phyloP scores from a whole-genome alignment of 1,284 basidiomycete genomes.

The Sporisorium iseilematis-ciliati region DNA sequence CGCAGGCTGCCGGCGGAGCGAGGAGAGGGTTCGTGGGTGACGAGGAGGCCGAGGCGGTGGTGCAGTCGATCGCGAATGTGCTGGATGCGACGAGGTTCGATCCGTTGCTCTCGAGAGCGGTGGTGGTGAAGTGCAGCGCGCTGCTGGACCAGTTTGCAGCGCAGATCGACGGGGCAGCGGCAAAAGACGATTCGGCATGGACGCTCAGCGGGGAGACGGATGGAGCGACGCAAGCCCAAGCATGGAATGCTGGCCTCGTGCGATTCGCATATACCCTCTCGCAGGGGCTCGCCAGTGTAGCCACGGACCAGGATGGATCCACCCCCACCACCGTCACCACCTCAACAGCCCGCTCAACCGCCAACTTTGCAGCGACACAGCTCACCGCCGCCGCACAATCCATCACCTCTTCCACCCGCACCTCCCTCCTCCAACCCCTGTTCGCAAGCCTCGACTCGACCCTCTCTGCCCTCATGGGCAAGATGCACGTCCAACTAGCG shows the following conservation, averaged over 20 bases:
- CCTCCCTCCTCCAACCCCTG: constrained; percentile 7
- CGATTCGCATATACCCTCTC: constrained; percentile 22
- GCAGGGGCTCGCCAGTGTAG: constrained; percentile 3
- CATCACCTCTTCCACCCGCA: not conserved
- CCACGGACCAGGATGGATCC: constrained; percentile 12
- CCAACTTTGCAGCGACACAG: constrained; percentile 8
- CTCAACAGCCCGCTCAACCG: not conserved
- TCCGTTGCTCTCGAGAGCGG: constrained; percentile 82
- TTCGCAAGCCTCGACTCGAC: not conserved
- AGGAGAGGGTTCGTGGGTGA: constrained; percentile 2
- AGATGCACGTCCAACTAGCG: constrained; percentile 28
- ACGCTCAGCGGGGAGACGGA: not conserved
- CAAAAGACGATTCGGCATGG: constrained; percentile 12
- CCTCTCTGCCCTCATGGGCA: constrained; percentile 4
- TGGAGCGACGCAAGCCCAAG: constrained; percentile 12
- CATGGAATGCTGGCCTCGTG: constrained; percentile 28
- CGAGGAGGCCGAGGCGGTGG: constrained; percentile 16
- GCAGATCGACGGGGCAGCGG: not conserved
- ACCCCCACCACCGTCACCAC: not conserved
- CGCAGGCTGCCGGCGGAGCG: not conserved
- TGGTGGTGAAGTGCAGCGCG: constrained; percentile 78
- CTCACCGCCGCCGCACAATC: not conserved
- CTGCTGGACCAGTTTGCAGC: constrained; percentile 59
- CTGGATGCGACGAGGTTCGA: constrained; percentile 93
- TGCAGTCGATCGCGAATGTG: constrained; percentile 79